These are phyloP conservation scores for Cyberlindnera nakhonratchasimensis DNA, from an alignment of 805 yeast species.

Conservation along the genomic window DNA sequence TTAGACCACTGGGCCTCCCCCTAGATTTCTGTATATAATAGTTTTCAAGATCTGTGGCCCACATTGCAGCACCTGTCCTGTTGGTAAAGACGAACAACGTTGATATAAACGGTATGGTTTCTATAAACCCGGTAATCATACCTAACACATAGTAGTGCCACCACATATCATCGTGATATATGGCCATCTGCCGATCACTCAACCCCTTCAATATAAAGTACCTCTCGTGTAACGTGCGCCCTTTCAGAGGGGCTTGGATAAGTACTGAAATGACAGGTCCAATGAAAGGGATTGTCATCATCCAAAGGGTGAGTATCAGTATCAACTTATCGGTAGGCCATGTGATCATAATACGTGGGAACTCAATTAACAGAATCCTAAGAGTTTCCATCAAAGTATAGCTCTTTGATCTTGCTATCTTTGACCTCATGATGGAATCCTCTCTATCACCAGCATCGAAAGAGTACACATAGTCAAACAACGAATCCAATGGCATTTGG, in stretches of 20 bases:
- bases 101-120: slow-evolving; percentile 9
- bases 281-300: slow-evolving; percentile 10
- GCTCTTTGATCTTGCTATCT: background rate
- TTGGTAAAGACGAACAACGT: slow-evolving; percentile 14
- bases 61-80: slow-evolving; percentile 14
- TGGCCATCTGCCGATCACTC: slow-evolving; percentile 1
- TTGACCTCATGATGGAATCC: slow-evolving; percentile 9
- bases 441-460: background rate
- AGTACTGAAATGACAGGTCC: slow-evolving; percentile 9
- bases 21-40: background rate
- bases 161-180: slow-evolving; percentile 5
- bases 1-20: no score
- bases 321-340: slow-evolving; percentile 6
- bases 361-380: background rate
- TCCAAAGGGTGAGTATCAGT: slow-evolving; percentile 6
- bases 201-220: slow-evolving; percentile 11
- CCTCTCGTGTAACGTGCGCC: slow-evolving; percentile 8
- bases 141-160: slow-evolving; percentile 12
- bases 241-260: slow-evolving; percentile 11
- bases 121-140: slow-evolving; percentile 6
- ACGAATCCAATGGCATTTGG: slow-evolving; percentile 9
- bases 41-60: slow-evolving; percentile 14
- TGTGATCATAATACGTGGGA: slow-evolving; percentile 5
- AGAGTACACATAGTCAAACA: slow-evolving; percentile 12
- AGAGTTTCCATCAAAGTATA: background rate